These are phyloP conservation scores for Agrocybe pediades DNA, from an alignment of 768 basidiomycete genomes.

Conservation along the genomic window DNA sequence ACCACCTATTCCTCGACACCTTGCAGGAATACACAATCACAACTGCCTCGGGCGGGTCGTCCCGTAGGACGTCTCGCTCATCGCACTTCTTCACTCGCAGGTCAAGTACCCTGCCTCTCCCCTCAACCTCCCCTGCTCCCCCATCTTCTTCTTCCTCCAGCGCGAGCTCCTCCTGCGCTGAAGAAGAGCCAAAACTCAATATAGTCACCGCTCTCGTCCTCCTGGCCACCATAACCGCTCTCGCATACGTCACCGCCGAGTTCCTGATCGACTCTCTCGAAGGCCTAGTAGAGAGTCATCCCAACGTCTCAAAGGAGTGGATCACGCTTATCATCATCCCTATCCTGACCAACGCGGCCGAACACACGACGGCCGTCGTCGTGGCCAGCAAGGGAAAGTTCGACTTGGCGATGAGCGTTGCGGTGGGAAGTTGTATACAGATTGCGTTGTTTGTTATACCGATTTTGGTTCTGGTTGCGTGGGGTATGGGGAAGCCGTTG, in stretches of 20 bases:
- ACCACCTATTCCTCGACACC: constrained; percentile 42
- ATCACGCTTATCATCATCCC: constrained; percentile 47
- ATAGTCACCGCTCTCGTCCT: constrained; percentile 32
- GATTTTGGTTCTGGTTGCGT: constrained; percentile 37
- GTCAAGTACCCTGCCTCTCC: constrained; percentile 25
- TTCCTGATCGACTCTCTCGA: constrained; percentile 41
- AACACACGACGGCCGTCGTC: constrained; percentile 43
- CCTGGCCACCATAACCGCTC: constrained; percentile 32
- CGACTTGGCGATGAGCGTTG: constrained; percentile 43
- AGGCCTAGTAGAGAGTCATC: constrained; percentile 37
- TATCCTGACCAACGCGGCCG: constrained; percentile 42
- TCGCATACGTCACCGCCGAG: constrained; percentile 45
- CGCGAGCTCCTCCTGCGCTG: background rate
- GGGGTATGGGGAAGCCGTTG: constrained; percentile 42
- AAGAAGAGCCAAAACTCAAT: constrained; percentile 36
- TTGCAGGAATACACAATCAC: constrained; percentile 24
- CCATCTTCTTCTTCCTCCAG: constrained; percentile 12
- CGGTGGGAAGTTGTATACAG: constrained; percentile 45
- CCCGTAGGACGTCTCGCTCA: constrained; percentile 5
- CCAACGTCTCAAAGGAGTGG: constrained; percentile 43
- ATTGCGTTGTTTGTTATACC: constrained; percentile 45
- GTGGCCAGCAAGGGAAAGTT: constrained; percentile 44
- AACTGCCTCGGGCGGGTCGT: constrained; percentile 16
- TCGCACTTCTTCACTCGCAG: constrained; percentile 7
- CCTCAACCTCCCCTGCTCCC: constrained; percentile 10